These are phyloP conservation scores for Hamigera avellanea DNA, from an alignment of 495 filamentous ascomycete species.

Conservation along the genomic window DNA sequence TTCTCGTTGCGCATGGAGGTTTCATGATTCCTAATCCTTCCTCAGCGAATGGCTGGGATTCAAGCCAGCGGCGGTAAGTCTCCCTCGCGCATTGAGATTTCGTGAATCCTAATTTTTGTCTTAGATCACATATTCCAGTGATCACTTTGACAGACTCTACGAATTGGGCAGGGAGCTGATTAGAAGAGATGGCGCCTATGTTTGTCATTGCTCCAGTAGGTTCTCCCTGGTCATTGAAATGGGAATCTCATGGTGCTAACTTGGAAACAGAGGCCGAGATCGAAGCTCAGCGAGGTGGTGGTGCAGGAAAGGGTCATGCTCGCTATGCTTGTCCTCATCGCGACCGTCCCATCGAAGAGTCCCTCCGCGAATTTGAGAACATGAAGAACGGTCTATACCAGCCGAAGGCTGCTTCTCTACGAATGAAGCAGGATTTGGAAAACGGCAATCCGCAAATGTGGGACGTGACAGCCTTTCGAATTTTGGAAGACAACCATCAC, in stretches of 20 bases:
- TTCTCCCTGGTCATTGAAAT: constrained; percentile 29
- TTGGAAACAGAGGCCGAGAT: constrained; percentile 48
- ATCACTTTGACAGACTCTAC: constrained; percentile 82
- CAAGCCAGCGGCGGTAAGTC: constrained; percentile 53
- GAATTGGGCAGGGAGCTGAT: constrained; percentile 83
- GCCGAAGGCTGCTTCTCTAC: constrained; percentile 73
- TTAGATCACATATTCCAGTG: constrained; percentile 73
- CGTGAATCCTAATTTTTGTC: no score
- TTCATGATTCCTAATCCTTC: no score
- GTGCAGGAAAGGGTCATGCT: constrained; percentile 43
- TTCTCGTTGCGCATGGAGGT: no score
- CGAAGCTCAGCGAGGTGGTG: constrained; percentile 74
- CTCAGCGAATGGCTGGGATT: constrained; percentile 82
- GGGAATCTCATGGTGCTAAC: background rate
- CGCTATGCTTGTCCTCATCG: constrained; percentile 74
- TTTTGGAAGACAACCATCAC: constrained; percentile 50
- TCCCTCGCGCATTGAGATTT: no score
- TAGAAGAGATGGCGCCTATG: constrained; percentile 57
- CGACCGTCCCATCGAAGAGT: constrained; percentile 60
- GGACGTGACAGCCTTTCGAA: constrained; percentile 67
- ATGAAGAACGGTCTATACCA: constrained; percentile 91
- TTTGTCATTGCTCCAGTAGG: constrained; percentile 50
- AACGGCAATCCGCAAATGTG: constrained; percentile 58
- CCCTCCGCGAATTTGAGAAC: constrained; percentile 68
- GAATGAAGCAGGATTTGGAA: constrained; percentile 68